Percentiles rank a stretch among this genome's conserved stretches.
Evolutionary conservation across 2,329 filamentous ascomycete genomes (phyloP).

Genomic region (Calonectria fujianensis): DNA sequence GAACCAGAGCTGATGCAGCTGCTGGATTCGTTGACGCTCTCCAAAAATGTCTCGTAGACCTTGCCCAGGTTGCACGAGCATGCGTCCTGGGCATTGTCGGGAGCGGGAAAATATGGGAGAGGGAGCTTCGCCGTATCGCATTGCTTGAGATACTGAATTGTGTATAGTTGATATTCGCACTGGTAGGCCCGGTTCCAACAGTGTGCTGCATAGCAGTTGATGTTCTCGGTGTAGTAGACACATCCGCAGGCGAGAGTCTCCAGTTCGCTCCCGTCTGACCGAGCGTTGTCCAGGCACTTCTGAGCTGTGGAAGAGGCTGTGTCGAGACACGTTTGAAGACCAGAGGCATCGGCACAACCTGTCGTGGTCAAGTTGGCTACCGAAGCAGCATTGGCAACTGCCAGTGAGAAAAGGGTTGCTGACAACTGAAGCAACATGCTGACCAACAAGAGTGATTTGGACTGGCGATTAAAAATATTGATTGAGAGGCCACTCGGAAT

Average conservation of each 20-base stretch:
- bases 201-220: conserved; percentile 61
- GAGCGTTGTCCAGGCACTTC: conserved; percentile 43
- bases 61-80: conserved; percentile 62
- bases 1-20: conserved; percentile 45
- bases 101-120: conserved; percentile 63
- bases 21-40: conserved; percentile 42
- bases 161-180: conserved; percentile 62
- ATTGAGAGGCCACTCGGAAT: not conserved
- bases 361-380: conserved; percentile 25
- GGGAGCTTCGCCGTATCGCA: conserved; percentile 56
- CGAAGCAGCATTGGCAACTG: conserved; percentile 29
- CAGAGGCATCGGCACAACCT: conserved; percentile 49
- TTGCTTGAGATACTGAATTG: conserved; percentile 58
- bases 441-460: not conserved
- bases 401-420: conserved; percentile 1
- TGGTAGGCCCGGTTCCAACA: conserved; percentile 64
- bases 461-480: not conserved
- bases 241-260: conserved; percentile 51
- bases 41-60: conserved; percentile 50
- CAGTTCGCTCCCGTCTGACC: conserved; percentile 43
- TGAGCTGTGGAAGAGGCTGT: conserved; percentile 32
- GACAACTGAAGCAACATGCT: conserved; percentile 22
- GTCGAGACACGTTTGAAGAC: conserved; percentile 47
- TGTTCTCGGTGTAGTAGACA: conserved; percentile 49
- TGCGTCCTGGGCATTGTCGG: conserved; percentile 57